Evolutionary conservation across 768 basidiomycete genomes (phyloP), one percentile per base, ranked within the genome.

Genomic region (Termitomyces sp.): DNA sequence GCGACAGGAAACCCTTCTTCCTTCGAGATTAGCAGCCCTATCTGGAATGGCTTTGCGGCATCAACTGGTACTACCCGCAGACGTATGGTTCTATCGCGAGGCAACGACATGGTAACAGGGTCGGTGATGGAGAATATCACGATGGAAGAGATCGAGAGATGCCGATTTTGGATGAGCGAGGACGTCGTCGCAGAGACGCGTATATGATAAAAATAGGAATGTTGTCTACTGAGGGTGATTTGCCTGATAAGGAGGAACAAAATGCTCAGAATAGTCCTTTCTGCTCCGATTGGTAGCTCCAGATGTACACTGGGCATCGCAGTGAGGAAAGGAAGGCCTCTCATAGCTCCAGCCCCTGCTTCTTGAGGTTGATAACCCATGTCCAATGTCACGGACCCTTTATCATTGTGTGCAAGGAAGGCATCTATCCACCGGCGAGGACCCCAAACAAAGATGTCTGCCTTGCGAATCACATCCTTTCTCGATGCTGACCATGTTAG

Each of bases 111-210:
- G 7, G 12, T 3, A 20, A 49, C 64, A 0, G 52, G 49, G 15
- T 73, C 71, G 1, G 51, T 46, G 3, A 74, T 76, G 70, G 69
- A 74, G 59, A 60, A 52, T 38, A 68, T 77, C 38, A 66, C 73
- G 4, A 51, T 65, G 32, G 71, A 65, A 1, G 68, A 78, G 37
- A 71, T 75, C 9, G 65, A 70, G 55, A 69, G 78, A 52, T 79
- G 78, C 64, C 61, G 67, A 50, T 79, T 79, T 62, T 79, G 78
- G 78, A 79, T 77, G 77, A 74, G 74, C 52, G 70, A 70, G 47
- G 66, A 69, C 8, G 75, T 77, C 2, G 68, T 67, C 0, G 69
- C 63, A 2, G 72, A 78, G 62, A 77, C 76, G 12, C 67, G 71
- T 6, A 60, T 75, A 56, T 75, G 36, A 70, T 2, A 11, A 8